Conservation (phyloP, 2,329 filamentous ascomycete species). For the Hypocrella siamensis region DNA sequence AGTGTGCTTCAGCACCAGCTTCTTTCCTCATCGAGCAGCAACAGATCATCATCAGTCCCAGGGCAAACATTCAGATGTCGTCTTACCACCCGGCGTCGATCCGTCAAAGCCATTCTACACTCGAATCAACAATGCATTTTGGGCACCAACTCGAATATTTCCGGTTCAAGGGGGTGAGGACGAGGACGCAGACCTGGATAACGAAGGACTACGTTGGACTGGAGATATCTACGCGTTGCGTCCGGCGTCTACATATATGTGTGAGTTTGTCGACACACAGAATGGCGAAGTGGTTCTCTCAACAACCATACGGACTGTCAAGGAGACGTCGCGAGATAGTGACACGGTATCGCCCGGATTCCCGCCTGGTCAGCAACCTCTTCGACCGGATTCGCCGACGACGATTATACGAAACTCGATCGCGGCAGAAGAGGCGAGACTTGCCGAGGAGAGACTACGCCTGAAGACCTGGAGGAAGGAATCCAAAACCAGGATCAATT, state of each 20-base stretch:
- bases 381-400: slow-evolving; percentile 60
- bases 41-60: slow-evolving; percentile 16
- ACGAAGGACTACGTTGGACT: slow-evolving; percentile 40
- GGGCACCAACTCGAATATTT: slow-evolving; percentile 63
- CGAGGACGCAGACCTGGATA: slow-evolving; percentile 12
- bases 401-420: slow-evolving; percentile 67
- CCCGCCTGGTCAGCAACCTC: slow-evolving; percentile 37
- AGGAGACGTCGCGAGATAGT: slow-evolving; percentile 23
- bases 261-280: slow-evolving; percentile 57
- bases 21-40: slow-evolving; percentile 30
- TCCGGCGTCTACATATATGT: slow-evolving; percentile 61
- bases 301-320: slow-evolving; percentile 52
- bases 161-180: slow-evolving; percentile 16
- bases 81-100: slow-evolving; percentile 38
- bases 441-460: slow-evolving; percentile 51
- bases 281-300: slow-evolving; percentile 54
- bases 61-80: slow-evolving; percentile 14
- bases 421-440: slow-evolving; percentile 51
- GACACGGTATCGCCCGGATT: slow-evolving; percentile 14
- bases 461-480: slow-evolving; percentile 61
- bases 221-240: slow-evolving; percentile 56
- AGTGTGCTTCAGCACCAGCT: slow-evolving; percentile 59
- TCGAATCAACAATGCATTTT: slow-evolving; percentile 61
- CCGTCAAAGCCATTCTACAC: slow-evolving; percentile 64
- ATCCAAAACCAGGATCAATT: slow-evolving; percentile 52